phyloP scores from a whole-genome alignment of 1,284 basidiomycete species.

The Apiotrichum brassicae region DNA sequence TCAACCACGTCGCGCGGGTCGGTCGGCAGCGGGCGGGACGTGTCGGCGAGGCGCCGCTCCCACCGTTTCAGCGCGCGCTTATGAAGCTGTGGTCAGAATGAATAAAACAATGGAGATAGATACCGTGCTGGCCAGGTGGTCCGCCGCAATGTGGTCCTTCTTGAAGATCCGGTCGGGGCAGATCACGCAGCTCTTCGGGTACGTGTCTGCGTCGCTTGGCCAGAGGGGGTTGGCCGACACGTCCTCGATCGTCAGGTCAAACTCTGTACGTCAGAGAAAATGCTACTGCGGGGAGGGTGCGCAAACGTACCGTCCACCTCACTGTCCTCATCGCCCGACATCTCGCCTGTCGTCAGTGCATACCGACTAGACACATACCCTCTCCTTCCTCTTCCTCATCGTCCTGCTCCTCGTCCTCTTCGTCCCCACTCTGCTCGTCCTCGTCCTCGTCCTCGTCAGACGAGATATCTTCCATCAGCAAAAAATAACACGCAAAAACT shows the following conservation, averaged over 20 bases:
- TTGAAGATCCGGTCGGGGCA: slow-evolving; percentile 72
- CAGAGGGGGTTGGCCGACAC: slow-evolving; percentile 58
- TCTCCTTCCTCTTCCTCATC: background rate
- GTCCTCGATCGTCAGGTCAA: slow-evolving; percentile 56
- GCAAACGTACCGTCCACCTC: slow-evolving; percentile 7
- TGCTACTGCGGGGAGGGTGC: background rate
- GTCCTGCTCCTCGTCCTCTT: slow-evolving; percentile 3
- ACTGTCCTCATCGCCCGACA: background rate
- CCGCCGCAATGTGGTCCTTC: slow-evolving; percentile 55
- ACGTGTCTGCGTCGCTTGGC: slow-evolving; percentile 36
- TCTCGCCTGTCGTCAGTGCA: too few species aligned
- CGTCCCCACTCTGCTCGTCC: slow-evolving; percentile 14
- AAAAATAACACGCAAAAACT: slow-evolving; percentile 1
- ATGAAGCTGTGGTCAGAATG: slow-evolving; percentile 19
- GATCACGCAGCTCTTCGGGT: slow-evolving; percentile 58
- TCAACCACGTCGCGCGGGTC: slow-evolving; percentile 32
- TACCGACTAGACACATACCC: background rate
- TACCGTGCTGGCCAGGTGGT: slow-evolving; percentile 63
- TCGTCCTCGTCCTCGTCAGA: slow-evolving; percentile 7
- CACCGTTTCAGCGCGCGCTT: slow-evolving; percentile 29
- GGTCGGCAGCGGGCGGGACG: slow-evolving; percentile 1
- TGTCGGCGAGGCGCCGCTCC: slow-evolving; percentile 11
- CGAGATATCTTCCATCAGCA: slow-evolving; percentile 8
- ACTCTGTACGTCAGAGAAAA: slow-evolving; percentile 22
- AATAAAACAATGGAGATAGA: too few species aligned